These are phyloP conservation scores for Bidens hawaiensis DNA, from an alignment of 140 eudicot genomes.

Conservation along the genomic window DNA sequence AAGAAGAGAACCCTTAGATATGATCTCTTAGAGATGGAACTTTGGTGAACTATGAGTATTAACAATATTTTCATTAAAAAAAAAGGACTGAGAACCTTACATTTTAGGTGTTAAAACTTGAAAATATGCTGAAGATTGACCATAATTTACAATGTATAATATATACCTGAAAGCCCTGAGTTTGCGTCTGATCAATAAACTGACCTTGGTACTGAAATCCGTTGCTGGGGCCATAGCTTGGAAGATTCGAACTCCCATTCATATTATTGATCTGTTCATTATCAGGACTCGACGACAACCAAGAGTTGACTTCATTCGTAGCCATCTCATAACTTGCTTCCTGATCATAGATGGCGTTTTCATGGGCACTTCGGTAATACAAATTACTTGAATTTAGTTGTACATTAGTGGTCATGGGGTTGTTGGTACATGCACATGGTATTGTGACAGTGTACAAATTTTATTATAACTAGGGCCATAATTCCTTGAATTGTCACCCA, in stretches of 20 bases:
- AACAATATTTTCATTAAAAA: neutral
- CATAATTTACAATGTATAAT: too few species aligned
- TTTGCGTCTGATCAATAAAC: slow-evolving; percentile 20
- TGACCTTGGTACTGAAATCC: slow-evolving; percentile 20
- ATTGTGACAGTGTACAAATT: slow-evolving; percentile 11
- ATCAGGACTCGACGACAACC: slow-evolving; percentile 25
- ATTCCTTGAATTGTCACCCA: slow-evolving; percentile 13
- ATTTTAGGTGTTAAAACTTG: neutral
- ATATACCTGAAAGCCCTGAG: slow-evolving; percentile 19
- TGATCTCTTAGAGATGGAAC: slow-evolving; percentile 22
- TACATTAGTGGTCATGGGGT: slow-evolving; percentile 16
- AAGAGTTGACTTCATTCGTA: slow-evolving; percentile 24
- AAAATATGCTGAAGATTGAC: neutral
- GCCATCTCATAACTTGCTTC: slow-evolving; percentile 22
- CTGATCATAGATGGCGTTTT: slow-evolving; percentile 17
- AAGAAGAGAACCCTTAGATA: neutral
- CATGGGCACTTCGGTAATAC: slow-evolving; percentile 13
- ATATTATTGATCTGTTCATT: neutral
- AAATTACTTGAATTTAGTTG: neutral
- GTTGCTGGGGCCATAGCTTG: neutral
- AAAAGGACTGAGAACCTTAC: neutral
- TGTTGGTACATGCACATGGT: slow-evolving; percentile 26
- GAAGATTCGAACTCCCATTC: slow-evolving; percentile 17
- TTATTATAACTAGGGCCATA: slow-evolving; percentile 8
- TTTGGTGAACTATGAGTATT: neutral